A percentile compares a stretch with the other conserved stretches of the same genome.
Evolutionary conservation across 306 rosid genomes (phyloP).

Genomic region (Hippophae tibetana): DNA sequence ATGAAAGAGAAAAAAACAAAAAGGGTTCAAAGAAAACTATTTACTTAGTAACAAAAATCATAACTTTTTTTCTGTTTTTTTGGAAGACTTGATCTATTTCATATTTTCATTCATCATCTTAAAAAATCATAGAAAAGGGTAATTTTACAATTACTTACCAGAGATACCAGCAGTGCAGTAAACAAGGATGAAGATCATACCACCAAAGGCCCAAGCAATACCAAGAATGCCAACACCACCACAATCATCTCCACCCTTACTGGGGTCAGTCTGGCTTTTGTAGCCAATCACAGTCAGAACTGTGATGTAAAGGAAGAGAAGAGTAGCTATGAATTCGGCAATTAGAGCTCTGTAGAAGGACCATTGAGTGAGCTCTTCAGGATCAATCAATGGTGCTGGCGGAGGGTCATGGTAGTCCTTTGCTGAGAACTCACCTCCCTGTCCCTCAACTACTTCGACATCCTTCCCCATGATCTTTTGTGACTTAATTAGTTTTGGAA

Average conservation of each 20-base stretch:
- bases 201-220: conserved; percentile 98
- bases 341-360: conserved; percentile 75
- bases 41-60: no score
- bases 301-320: conserved; percentile 78
- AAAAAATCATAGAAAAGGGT: no score
- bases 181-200: conserved; percentile 95
- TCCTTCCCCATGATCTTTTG: conserved; percentile 49
- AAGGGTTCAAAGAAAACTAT: not conserved
- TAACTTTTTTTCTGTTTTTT: no score
- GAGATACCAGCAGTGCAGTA: conserved; percentile 99
- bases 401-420: conserved; percentile 92
- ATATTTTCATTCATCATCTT: no score
- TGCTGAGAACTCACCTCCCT: conserved; percentile 33
- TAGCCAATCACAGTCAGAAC: conserved; percentile 81
- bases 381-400: conserved; percentile 58
- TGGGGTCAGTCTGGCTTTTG: conserved; percentile 24
- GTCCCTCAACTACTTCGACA: conserved; percentile 45
- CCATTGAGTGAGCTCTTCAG: conserved; percentile 60
- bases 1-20: not conserved
- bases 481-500: not conserved
- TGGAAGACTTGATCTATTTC: no score
- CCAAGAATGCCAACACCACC: conserved; percentile 79
- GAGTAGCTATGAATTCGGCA: conserved; percentile 88
- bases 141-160: conserved; percentile 26
- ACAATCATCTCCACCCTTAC: conserved; percentile 18